Evolutionary conservation across 2,329 filamentous ascomycete genomes (phyloP), one percentile per base, ranked within the genome.

Genomic region (Botryotinia calthae): DNA sequence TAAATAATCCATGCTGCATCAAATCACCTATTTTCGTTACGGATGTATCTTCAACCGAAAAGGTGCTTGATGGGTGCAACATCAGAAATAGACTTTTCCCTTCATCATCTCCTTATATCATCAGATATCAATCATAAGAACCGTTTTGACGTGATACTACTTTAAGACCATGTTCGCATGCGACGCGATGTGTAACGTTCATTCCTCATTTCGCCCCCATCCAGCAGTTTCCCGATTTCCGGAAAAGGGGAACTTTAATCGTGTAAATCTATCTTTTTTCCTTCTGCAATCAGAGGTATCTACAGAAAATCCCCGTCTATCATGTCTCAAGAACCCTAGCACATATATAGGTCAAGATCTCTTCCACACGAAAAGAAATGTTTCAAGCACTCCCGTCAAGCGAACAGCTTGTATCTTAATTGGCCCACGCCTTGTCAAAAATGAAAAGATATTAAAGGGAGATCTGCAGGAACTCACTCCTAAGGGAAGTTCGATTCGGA

Each of bases 151-250:
- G 68, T 63, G 40, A 63, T 51, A 63, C 68, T 70, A 44, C 68
- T 63, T 70, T 22, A 37, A 70, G 68, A 46, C 37, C 56, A 70
- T 70, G 68, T 70, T 61, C 28, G 20, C 44, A 70, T 48, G 40
- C 67, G 37, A 22, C 40, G 34, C 28, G 42, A 46, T 7, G 44
- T 70, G 48, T 62, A 70, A 62, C 54, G 5, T 61, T 40, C n/a
- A 25, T 62, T 12, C 31, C 63, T n/a, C 63, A 37, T 48, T 66
- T 25, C 5, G 48, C 31, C 68, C 54, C 67, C 40, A 70, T 62
- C 42, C n/a, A 16, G 40, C 28, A 51, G 31, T 54, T 1, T 67
- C 25, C 16, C 64, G 25, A 67, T 28, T 40, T 46, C 18, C 64
- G 14, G 51, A 67, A 67, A n/a, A 25, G 34, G 64, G 46, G n/a